Percentiles rank a stretch among this genome's conserved stretches.
These are phyloP conservation scores for Aspergillus flavus DNA, from an alignment of 2,329 filamentous ascomycete species.

Conservation along the genomic window DNA sequence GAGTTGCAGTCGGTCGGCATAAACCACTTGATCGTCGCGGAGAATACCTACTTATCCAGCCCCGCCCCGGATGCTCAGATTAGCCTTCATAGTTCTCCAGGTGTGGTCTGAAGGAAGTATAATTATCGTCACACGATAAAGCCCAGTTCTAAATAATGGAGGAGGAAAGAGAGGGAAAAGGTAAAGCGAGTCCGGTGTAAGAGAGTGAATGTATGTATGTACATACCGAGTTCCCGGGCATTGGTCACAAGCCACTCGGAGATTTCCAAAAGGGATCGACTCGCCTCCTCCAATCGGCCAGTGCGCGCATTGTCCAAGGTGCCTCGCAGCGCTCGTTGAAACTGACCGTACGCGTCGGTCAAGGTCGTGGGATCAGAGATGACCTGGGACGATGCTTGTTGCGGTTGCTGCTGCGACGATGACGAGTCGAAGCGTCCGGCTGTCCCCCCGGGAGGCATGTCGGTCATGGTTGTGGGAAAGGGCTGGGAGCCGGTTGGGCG, in stretches of 20 bases:
- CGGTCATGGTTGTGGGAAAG: conserved; percentile 57
- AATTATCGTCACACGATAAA: not conserved
- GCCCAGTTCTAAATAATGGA: not conserved
- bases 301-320: conserved; percentile 73
- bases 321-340: conserved; percentile 57
- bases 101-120: not conserved
- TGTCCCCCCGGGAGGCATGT: conserved; percentile 43
- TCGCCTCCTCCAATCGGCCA: conserved; percentile 62
- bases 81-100: not conserved
- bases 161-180: not conserved
- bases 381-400: conserved; percentile 29
- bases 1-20: conserved; percentile 75
- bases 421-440: conserved; percentile 41
- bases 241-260: conserved; percentile 69
- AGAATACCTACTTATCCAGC: conserved; percentile 66
- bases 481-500: conserved; percentile 54
- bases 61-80: not conserved
- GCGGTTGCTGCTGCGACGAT: conserved; percentile 26
- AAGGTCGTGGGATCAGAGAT: conserved; percentile 52
- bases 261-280: conserved; percentile 60
- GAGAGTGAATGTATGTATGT: conserved; percentile 35
- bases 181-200: conserved; percentile 21
- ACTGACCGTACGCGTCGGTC: conserved; percentile 69
- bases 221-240: conserved; percentile 67
- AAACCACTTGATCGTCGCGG: conserved; percentile 75